phyloP scores from a whole-genome alignment of 352 stramenopile species.

The Lagenidium giganteum region DNA sequence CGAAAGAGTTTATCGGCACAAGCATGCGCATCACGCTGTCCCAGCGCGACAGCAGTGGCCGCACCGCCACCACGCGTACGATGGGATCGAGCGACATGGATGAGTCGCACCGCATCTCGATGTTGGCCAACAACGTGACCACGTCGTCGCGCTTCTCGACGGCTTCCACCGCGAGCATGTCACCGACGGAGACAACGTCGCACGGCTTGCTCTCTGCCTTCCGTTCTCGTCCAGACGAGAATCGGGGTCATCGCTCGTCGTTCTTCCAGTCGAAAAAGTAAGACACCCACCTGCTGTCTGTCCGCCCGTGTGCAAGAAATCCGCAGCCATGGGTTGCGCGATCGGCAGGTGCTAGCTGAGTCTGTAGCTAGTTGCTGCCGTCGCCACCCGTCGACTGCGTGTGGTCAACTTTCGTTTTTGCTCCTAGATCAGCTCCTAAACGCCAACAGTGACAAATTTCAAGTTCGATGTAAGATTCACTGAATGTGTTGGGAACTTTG shows the following conservation, averaged over 20 bases:
- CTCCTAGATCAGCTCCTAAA: too few species aligned
- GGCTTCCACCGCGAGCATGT: constrained; percentile 11
- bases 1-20: constrained; percentile 83
- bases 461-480: too few species aligned
- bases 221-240: constrained; percentile 17
- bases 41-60: constrained; percentile 29
- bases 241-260: constrained; percentile 27
- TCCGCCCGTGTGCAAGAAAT: too few species aligned
- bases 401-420: too few species aligned
- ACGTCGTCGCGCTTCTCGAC: constrained; percentile 11
- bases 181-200: background rate
- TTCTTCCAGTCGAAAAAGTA: constrained; percentile 63
- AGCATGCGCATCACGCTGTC: constrained; percentile 79
- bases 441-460: too few species aligned
- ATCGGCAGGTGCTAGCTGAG: too few species aligned
- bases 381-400: too few species aligned
- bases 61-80: too few species aligned
- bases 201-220: constrained; percentile 9
- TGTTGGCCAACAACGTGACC: constrained; percentile 11
- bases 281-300: constrained; percentile 7
- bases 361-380: too few species aligned
- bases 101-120: constrained; percentile 17
- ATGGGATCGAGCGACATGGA: too few species aligned
- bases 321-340: too few species aligned
- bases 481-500: too few species aligned